Evolutionary conservation across 148 eudicot species (phyloP).

Genomic region (Rhododendron henanense): DNA sequence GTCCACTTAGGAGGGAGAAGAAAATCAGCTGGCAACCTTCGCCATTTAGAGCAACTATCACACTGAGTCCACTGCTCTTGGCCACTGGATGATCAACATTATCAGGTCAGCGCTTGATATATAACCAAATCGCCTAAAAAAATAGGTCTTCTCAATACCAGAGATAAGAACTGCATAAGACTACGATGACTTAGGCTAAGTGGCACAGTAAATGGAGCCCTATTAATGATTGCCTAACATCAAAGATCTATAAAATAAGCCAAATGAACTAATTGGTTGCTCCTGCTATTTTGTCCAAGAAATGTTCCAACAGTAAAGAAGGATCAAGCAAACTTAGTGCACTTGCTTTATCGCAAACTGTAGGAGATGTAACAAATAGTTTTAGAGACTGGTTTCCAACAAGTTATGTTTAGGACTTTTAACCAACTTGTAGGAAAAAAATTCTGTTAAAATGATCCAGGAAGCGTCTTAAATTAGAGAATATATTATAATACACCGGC

Average conservation of each 20-base stretch:
- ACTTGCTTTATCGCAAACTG: not conserved
- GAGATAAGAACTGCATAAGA: not conserved
- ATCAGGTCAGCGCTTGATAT: constrained; percentile 8
- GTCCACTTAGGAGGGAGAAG: constrained; percentile 75
- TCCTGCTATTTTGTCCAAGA: not conserved
- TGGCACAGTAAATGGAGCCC: not conserved
- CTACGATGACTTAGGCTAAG: not conserved
- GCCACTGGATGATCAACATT: constrained; percentile 30
- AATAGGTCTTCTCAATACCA: not conserved
- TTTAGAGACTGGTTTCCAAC: not conserved
- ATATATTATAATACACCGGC: too few relatives aligned
- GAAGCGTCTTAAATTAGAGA: not conserved
- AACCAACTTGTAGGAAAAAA: not conserved
- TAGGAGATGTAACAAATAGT: not conserved
- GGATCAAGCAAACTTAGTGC: not conserved
- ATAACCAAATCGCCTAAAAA: not conserved
- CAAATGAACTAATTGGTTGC: not conserved
- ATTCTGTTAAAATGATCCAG: constrained; percentile 1
- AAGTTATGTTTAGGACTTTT: not conserved
- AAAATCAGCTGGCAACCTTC: constrained; percentile 62
- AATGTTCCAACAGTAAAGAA: not conserved
- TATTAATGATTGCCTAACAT: not conserved
- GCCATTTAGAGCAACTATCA: constrained; percentile 70
- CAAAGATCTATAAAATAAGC: not conserved
- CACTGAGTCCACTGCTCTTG: constrained; percentile 80